A percentile compares a stretch with the other conserved stretches of the same genome.
phyloP scores from a whole-genome alignment of 2,329 filamentous ascomycete genomes.

The Pseudogymnoascus sp. region DNA sequence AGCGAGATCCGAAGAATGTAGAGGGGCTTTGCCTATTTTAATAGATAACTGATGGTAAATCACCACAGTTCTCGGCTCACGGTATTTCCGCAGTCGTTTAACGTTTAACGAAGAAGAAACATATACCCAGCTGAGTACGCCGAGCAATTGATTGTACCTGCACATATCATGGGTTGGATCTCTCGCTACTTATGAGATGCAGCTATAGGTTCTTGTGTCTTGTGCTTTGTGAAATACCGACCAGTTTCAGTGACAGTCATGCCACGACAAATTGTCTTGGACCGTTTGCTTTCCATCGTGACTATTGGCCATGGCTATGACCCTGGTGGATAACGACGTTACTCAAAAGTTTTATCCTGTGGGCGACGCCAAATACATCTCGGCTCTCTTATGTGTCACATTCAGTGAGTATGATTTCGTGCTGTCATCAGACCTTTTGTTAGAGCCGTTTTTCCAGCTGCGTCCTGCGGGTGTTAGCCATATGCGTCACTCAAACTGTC shows the following conservation, averaged over 20 bases:
- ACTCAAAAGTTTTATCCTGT: not conserved
- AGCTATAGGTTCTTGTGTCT: not conserved
- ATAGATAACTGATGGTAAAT: constrained; percentile 4
- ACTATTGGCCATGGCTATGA: not conserved
- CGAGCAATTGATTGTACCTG: constrained; percentile 11
- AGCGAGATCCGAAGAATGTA: constrained; percentile 80
- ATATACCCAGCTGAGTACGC: not conserved
- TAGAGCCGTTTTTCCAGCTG: not conserved
- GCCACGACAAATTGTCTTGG: not conserved
- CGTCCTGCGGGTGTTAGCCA: not conserved
- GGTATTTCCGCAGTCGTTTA: constrained; percentile 10
- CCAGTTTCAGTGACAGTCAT: not conserved
- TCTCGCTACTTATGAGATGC: not conserved
- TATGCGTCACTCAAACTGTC: not conserved
- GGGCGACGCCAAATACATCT: not conserved
- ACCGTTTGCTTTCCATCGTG: not conserved
- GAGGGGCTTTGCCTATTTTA: constrained; percentile 14
- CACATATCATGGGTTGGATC: not conserved
- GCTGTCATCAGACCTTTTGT: not conserved
- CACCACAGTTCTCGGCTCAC: constrained; percentile 4
- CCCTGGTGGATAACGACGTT: not conserved
- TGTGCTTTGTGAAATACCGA: constrained; percentile 3
- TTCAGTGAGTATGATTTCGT: not conserved
- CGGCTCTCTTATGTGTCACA: not conserved
- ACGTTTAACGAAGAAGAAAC: constrained; percentile 12